Base-by-base conservation (phyloP, 2,329 filamentous ascomycete species). In the Falciphora oryzae region DNA sequence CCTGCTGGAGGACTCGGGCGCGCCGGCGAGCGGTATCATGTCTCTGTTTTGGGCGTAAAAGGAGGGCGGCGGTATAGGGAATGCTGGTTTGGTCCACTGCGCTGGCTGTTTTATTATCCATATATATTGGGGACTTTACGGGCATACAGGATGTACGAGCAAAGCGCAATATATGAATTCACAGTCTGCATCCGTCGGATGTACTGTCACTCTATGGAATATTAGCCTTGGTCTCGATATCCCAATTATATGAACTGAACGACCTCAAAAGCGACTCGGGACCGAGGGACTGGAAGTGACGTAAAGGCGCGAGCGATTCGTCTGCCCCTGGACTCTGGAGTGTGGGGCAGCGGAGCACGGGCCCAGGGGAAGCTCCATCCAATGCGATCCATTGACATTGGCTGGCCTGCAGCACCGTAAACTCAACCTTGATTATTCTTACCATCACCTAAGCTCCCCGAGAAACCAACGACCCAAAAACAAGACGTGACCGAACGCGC, bases 1-100 rank as follows among this genome's bases (percentile, higher is more conserved):
- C 66, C 66, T 87, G 28, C 67, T 86, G 61, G 82, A 86, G 58
- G 80, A 83, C 50, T 66, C 82, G 2, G 73, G 75, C 66, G 75
- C 76, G 35, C 78, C 78, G 0, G 67, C 64, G 4, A 59, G 14
- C 1, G 67, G 68, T 0, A 18, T 67, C 31, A 28, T 68, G 60
- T 62, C 58, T 3, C 27, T 68, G 57, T 38, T 70, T 28, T 57
- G 56, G 57, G 65, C 61, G 16, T 69, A 59, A 57, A 13, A 13
- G 29, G 11, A 14, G 25, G 11, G 25, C n/a, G 59, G 8, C 4
- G 10, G 8, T 35, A 11, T 35, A 14, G 4, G 13, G 10, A 35
- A 35, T 10, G 32, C 10, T 35, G 8, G 8, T 35, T 35, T 35
- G 32, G 32, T 35, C 32, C 32, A 35, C 13, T 35, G 38, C 2